phyloP scores from a whole-genome alignment of 345 rosid species.

The Noccaea bulbosa region DNA sequence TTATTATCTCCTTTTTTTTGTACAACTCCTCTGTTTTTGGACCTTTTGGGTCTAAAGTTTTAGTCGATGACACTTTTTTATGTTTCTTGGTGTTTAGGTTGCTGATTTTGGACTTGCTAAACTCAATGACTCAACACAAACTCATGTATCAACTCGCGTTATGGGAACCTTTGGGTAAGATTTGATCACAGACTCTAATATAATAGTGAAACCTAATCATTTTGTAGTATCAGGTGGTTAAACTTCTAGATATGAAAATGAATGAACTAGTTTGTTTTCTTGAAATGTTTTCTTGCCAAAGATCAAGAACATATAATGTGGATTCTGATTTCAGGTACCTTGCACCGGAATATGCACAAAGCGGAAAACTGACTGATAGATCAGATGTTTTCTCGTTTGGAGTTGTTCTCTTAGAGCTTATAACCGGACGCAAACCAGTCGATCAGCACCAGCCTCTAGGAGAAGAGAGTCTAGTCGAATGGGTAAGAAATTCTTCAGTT shows the following conservation, averaged over 20 bases:
- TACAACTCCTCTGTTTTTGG: background rate
- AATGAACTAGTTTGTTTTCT: background rate
- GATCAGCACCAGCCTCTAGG: conserved; percentile 84
- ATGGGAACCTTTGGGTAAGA: conserved; percentile 99
- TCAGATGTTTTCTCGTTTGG: conserved; percentile 97
- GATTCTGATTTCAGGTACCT: conserved; percentile 63
- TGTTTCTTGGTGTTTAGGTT: conserved; percentile 53
- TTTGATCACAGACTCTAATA: conserved; percentile 15
- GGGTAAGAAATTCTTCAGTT: conserved; percentile 56
- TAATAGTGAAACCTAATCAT: background rate
- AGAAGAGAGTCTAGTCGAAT: conserved; percentile 98
- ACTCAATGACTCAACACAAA: conserved; percentile 73
- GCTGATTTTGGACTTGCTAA: conserved; percentile 99
- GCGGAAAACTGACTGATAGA: conserved; percentile 93
- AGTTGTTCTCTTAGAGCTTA: conserved; percentile 92
- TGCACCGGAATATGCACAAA: conserved; percentile 97
- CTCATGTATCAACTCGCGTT: conserved; percentile 98
- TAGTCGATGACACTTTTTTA: conserved; percentile 8
- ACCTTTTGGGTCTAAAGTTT: background rate
- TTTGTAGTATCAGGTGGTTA: background rate
- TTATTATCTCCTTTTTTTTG: background rate
- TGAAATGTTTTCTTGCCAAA: background rate
- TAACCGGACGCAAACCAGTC: conserved; percentile 93
- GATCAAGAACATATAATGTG: background rate
- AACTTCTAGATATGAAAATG: background rate